Percentiles rank a stretch among this genome's conserved stretches.
Evolutionary conservation across 2,329 filamentous ascomycete species (phyloP).

Genomic region (Capronia coronata): DNA sequence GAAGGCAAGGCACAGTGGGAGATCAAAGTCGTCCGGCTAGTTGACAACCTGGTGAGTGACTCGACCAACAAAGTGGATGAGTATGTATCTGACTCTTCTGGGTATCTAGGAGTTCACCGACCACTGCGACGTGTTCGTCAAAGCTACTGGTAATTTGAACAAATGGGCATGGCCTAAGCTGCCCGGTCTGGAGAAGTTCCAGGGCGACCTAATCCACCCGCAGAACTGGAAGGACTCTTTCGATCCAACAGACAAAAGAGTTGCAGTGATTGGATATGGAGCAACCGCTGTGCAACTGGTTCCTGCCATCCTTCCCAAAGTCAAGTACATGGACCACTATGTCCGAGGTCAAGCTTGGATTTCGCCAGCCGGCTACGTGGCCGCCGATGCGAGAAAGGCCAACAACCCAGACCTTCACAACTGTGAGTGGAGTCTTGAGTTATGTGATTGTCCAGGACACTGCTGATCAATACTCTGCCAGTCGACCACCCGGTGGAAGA

Average conservation of each 20-base stretch:
- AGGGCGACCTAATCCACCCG: slow-evolving; percentile 30
- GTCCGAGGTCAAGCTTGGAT: slow-evolving; percentile 20
- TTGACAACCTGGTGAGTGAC: background rate
- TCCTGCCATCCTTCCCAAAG: slow-evolving; percentile 22
- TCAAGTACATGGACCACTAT: slow-evolving; percentile 28
- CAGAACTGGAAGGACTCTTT: slow-evolving; percentile 44
- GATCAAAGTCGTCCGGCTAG: slow-evolving; percentile 5
- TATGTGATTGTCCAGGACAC: no score
- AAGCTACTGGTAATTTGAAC: slow-evolving; percentile 50
- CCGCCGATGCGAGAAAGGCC: slow-evolving; percentile 1
- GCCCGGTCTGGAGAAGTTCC: slow-evolving; percentile 27
- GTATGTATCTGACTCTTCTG: no score
- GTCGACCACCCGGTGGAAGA: slow-evolving; percentile 7
- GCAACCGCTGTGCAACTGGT: slow-evolving; percentile 14
- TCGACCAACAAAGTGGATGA: no score
- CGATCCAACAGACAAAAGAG: slow-evolving; percentile 40
- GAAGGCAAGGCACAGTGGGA: slow-evolving; percentile 12
- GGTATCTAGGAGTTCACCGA: background rate
- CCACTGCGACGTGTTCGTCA: slow-evolving; percentile 1
- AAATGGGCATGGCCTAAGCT: slow-evolving; percentile 38
- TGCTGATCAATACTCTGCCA: background rate
- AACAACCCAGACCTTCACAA: slow-evolving; percentile 1
- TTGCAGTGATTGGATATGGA: slow-evolving; percentile 16
- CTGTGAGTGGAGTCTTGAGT: background rate
- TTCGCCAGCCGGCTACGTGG: background rate